A percentile compares a stretch with the other conserved stretches of the same genome.
These are phyloP conservation scores for Malania oleifera DNA, from an alignment of 164 flowering plant species.

Conservation along the genomic window DNA sequence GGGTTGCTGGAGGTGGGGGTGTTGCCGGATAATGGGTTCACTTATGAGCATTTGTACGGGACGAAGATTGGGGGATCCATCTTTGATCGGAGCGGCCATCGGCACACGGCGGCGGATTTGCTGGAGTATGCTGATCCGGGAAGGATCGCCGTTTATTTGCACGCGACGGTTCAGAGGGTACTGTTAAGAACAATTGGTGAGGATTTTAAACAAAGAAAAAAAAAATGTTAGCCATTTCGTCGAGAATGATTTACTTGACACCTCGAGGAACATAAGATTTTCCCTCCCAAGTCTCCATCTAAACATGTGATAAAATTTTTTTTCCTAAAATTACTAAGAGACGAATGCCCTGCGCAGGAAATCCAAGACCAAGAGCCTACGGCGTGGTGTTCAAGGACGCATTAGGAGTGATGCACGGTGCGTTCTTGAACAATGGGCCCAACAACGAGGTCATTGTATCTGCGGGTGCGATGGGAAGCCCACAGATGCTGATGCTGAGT, in stretches of 20 bases:
- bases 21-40: constrained; percentile 64
- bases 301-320: too few relatives aligned
- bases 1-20: constrained; percentile 67
- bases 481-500: constrained; percentile 76
- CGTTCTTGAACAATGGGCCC: constrained; percentile 31
- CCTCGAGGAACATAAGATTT: too few relatives aligned
- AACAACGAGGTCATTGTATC: constrained; percentile 58
- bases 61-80: constrained; percentile 83
- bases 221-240: too few relatives aligned
- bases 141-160: constrained; percentile 40
- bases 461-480: constrained; percentile 82
- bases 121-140: constrained; percentile 58
- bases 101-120: constrained; percentile 85
- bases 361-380: constrained; percentile 35
- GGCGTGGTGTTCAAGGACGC: constrained; percentile 55
- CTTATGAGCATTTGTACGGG: constrained; percentile 60
- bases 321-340: too few relatives aligned
- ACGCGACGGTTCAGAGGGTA: constrained; percentile 58
- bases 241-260: too few relatives aligned
- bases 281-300: too few relatives aligned
- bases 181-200: constrained; percentile 40
- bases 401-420: constrained; percentile 39
- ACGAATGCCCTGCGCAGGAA: too few relatives aligned
- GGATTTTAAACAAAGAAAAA: too few relatives aligned
- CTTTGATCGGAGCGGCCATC: constrained; percentile 53